phyloP scores from a whole-genome alignment of 2,329 filamentous ascomycete genomes.

The Ascochyta clinopodiicola region DNA sequence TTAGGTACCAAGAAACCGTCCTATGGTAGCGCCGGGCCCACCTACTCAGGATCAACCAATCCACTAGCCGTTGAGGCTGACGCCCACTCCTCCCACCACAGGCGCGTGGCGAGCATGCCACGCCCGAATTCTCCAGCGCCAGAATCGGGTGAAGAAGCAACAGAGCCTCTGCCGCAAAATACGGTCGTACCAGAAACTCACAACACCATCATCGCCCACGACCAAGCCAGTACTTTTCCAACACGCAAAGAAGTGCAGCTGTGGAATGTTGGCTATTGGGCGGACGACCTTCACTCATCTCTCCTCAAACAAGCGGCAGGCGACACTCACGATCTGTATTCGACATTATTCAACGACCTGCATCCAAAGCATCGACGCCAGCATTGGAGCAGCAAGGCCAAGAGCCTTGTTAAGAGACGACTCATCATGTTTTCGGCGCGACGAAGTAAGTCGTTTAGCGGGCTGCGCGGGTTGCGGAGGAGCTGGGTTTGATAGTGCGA shows the following conservation, averaged over 20 bases:
- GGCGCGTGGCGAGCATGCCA: not conserved
- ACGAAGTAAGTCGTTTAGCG: not conserved
- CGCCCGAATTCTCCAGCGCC: not conserved
- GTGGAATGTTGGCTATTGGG: not conserved
- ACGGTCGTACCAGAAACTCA: not conserved
- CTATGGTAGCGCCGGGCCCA: not conserved
- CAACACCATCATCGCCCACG: no score
- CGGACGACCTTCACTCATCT: not conserved
- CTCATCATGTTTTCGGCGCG: not conserved
- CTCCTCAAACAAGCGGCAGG: not conserved
- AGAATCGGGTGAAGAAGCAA: not conserved
- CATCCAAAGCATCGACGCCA: not conserved
- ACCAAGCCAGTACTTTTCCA: not conserved
- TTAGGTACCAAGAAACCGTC: conserved; percentile 11
- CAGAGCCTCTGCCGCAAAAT: not conserved
- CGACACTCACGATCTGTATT: no score
- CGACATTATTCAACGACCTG: not conserved
- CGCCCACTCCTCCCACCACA: not conserved
- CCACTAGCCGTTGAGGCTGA: not conserved
- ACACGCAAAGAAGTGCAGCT: not conserved
- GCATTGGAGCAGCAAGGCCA: not conserved
- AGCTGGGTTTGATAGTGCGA: not conserved
- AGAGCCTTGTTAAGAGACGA: not conserved
- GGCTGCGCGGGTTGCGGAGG: not conserved
- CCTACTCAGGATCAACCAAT: not conserved